Percentiles rank a stretch among this genome's conserved stretches.
phyloP scores from a whole-genome alignment of 176 grass and related monocot species.

The Lolium perenne region DNA sequence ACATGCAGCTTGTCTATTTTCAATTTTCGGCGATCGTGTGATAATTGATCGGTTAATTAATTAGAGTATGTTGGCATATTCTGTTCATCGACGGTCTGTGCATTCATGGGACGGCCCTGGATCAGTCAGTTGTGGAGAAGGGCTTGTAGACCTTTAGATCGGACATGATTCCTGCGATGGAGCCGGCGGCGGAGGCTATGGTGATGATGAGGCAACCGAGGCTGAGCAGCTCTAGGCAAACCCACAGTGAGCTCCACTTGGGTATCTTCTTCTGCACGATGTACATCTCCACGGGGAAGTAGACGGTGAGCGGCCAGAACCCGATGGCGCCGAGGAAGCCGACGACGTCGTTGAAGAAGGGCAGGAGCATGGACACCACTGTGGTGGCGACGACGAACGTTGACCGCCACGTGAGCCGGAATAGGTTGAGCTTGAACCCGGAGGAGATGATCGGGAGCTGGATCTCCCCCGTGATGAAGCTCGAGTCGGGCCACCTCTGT shows the following conservation, averaged over 20 bases:
- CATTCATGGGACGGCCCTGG: conserved; percentile 7
- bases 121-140: conserved; percentile 60
- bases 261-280: conserved; percentile 89
- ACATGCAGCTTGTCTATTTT: not conserved
- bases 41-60: conserved; percentile 24
- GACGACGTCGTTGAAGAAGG: conserved; percentile 96
- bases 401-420: conserved; percentile 81
- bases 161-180: conserved; percentile 75
- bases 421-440: conserved; percentile 68
- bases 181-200: conserved; percentile 77
- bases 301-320: conserved; percentile 95
- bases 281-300: conserved; percentile 96
- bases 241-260: conserved; percentile 80
- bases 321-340: conserved; percentile 78
- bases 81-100: conserved; percentile 28
- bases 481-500: conserved; percentile 61
- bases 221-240: conserved; percentile 94
- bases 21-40: conserved; percentile 10
- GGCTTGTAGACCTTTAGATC: conserved; percentile 91
- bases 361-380: conserved; percentile 90
- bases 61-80: conserved; percentile 28
- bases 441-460: conserved; percentile 45
- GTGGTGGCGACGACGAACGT: conserved; percentile 79
- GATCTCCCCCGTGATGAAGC: conserved; percentile 62
- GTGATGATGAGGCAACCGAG: conserved; percentile 78